Evolutionary conservation across 345 rosid species (phyloP).

Genomic region (Nephelium lappaceum): DNA sequence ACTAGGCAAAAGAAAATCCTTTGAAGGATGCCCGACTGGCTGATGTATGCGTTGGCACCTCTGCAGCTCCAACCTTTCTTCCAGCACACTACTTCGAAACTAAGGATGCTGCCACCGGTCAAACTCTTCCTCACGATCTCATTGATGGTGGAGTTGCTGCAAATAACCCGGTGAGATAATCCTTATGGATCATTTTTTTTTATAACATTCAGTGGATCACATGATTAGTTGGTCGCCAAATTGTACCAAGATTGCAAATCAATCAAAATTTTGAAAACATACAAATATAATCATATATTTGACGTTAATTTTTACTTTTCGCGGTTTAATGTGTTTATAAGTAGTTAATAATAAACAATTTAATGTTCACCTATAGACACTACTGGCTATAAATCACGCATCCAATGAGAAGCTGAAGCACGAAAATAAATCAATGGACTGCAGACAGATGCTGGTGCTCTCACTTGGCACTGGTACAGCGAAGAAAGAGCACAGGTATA

Average conservation of each 20-base stretch:
- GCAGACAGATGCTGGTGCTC: conserved; percentile 19
- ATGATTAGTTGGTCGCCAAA: too few relatives aligned
- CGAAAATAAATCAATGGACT: background rate
- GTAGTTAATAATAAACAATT: background rate
- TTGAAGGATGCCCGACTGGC: conserved; percentile 36
- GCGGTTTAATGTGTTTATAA: background rate
- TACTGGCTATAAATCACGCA: conserved; percentile 18
- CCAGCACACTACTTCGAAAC: conserved; percentile 28
- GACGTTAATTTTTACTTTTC: too few relatives aligned
- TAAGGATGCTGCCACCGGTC: conserved; percentile 9
- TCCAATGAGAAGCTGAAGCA: conserved; percentile 16
- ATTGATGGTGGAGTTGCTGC: conserved; percentile 39
- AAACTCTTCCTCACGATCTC: conserved; percentile 20
- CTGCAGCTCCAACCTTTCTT: conserved; percentile 36
- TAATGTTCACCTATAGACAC: conserved; percentile 12
- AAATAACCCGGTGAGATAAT: conserved; percentile 28
- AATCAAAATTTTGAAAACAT: too few relatives aligned
- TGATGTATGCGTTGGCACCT: conserved; percentile 31
- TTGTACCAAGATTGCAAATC: too few relatives aligned
- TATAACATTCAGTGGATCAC: too few relatives aligned
- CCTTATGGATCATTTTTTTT: too few relatives aligned
- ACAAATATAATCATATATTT: too few relatives aligned
- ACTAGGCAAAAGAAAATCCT: conserved; percentile 24
- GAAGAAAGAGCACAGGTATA: conserved; percentile 26
- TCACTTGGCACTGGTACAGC: conserved; percentile 32